Evolutionary conservation across 805 yeast genomes (phyloP), one percentile per base, ranked within the genome.

Genomic region (Lipomyces orientalis): DNA sequence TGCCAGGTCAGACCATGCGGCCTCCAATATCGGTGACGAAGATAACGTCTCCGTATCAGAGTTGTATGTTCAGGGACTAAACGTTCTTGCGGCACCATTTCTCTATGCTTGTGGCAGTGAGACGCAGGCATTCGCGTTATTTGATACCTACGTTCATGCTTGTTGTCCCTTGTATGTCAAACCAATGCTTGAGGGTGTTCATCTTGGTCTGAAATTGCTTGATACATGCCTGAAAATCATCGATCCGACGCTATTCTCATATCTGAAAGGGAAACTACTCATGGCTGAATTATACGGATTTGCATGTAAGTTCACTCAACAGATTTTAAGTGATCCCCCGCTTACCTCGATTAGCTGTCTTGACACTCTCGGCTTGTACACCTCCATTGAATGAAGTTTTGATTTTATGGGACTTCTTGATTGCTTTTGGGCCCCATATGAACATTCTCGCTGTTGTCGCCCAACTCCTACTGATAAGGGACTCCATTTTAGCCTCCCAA

Each of bases 341-440:
- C 54, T 56, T 16, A 60, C 22, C 31, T 5, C n/a, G 29, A 8
- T 29, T 7, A 35, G 87, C 93, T 0, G 90, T 92, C 0, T 79
- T 93, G 70, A 93, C 98, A 0, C 80, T 93, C 58, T 87, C 93
- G 64, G 94, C 97, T 1, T 91, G 97, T 73, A 91, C 96, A 5
- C 97, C 96, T 9, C 93, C 97, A 0, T 80, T 93, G 57, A 79
- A 81, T 39, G 91, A 93, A 70, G 90, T 90, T 1, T 78, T 93
- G 51, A 85, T 87, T 66, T 81, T 93, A 19, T 93, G 98, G 98
- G 98, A 93, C 76, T 90, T 93, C 71, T 79, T 92, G 73, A 90
- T 93, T 78, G 97, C 97, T 2, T 93, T 91, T 74, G 98, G 98
- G 0, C 86, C 90, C 22, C 97, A 93, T 75, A 84, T 92, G 88